Base-by-base conservation (phyloP, 2,329 filamentous ascomycete genomes). In the Dothideomycetes sp. region DNA sequence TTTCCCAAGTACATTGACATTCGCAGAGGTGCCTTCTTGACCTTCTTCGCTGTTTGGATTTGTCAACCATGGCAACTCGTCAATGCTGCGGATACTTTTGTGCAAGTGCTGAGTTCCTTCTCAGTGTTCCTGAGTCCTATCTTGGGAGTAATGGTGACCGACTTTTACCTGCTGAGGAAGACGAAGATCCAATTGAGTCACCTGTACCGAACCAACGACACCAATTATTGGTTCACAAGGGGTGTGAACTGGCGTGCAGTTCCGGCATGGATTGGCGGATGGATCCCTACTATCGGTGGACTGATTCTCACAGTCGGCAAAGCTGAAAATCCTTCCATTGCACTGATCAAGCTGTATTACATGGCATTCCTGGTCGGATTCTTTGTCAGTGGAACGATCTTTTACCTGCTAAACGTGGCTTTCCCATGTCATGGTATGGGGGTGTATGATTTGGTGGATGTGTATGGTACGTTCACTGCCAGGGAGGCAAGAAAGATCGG, bases 291-390 rank as follows among this genome's bases (percentile, higher is more conserved):
- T 0, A 58, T 70, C 32, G 58, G 65, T 7, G 62, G 64, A 6
- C 49, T 67, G 20, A 35, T 68, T 15, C 51, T 62, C 37, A 63
- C 56, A 5, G 57, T 61, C 7, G 44, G 56, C 15, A 51, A 56
- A 30, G 55, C 58, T 48, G 22, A 49, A 24, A 43, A 52, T 39
- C 61, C 64, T 4, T 56, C 64, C 3, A 53, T 53, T 20, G 54
- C 52, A 3, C 45, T 68, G 24, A 61, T 60, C n/a, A 55, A 70
- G 48, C 47, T 70, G 13, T 70, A 70, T 47, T 69, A 64, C 43
- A 64, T 66, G 55, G 64, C 68, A 0, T 70, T 70, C 44, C 56
- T 69, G 10, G 56, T 67, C 12, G 67, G 66, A 43, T 28, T 50
- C 13, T 35, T 41, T 15, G 18, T 30, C 12, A 35, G 24, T 13